Base-by-base conservation (phyloP, 305 asterid species). In the Stenogyne calaminthoides region DNA sequence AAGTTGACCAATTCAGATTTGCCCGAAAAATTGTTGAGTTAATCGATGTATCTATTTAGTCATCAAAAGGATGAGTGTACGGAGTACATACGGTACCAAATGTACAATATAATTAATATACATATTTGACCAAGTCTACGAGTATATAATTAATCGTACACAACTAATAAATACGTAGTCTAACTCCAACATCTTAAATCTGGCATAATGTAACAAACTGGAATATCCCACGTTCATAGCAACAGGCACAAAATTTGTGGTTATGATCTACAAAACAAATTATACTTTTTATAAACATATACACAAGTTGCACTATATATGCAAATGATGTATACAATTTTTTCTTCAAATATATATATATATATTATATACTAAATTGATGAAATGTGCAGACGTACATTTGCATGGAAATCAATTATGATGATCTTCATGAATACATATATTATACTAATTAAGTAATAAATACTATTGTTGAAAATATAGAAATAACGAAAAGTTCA, bases 1-100 rank as follows among this genome's bases (percentile, higher is more conserved):
- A 72, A 59, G 80, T 77, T 77, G 74, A 72, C 74, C 74, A 25
- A 66, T 15, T 42, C 44, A 58, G 72, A 63, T 46, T 55, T 54
- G 68, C 36, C 14, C 62, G 11, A 39, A 64, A n/a, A 57, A 27
- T 20, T 0, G 18, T 68, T 14, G 51, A 8, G 16, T n/a, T 8
- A 2, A 32, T 25, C 52, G 68, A 66, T 64, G 36, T 51, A 18
- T 19, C 60, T 8, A 29, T 19, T 14, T 36, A 22, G n/a, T 42
- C 34, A 54, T 20, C 5, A 69, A 51, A 69, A 70, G 54, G 54
- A 58, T 36, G 70, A 27, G 55, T 20, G 80, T 76, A 76, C 80
- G 71, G 69, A 40, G 18, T 34, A 15, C 16, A 76, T 70, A 70
- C 76, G 71, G 75, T 29, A 56, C 15, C 29, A 57, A 9, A 37